phyloP scores from a whole-genome alignment of 208 protist species.

The Chromosphaera perkinsii region DNA sequence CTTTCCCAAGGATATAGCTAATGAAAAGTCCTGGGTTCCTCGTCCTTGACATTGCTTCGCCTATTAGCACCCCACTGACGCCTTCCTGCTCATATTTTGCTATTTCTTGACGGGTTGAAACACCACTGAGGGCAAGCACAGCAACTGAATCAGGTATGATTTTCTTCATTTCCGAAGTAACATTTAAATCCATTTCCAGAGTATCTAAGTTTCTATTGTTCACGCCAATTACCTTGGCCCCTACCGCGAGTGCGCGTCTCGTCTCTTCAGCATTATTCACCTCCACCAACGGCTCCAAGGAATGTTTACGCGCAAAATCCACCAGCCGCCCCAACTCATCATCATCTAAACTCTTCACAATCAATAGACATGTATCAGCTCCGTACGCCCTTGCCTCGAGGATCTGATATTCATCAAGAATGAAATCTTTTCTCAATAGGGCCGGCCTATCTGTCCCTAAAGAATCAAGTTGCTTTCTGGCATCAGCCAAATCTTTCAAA shows the following conservation, averaged over 20 bases:
- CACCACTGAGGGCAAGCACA: constrained; percentile 36
- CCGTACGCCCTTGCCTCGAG: constrained; percentile 55
- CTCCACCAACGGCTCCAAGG: constrained; percentile 63
- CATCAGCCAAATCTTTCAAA: constrained; percentile 46
- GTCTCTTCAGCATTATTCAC: constrained; percentile 37
- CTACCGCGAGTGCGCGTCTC: constrained; percentile 20
- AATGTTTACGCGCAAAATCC: constrained; percentile 25
- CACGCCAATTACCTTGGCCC: constrained; percentile 52
- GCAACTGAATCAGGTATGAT: not conserved
- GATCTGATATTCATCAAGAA: constrained; percentile 57
- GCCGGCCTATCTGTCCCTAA: constrained; percentile 13
- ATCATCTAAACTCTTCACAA: constrained; percentile 47
- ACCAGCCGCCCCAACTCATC: constrained; percentile 21
- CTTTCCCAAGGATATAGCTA: constrained; percentile 5
- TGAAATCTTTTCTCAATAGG: constrained; percentile 64
- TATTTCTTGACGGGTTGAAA: constrained; percentile 45
- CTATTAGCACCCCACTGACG: constrained; percentile 48
- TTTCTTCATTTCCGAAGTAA: not conserved
- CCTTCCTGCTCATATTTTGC: not conserved
- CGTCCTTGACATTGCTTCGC: constrained; percentile 53
- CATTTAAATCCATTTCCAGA: constrained; percentile 9
- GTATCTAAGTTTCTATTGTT: constrained; percentile 50
- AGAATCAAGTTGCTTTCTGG: constrained; percentile 11
- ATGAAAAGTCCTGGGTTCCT: constrained; percentile 12
- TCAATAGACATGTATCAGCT: constrained; percentile 61